Percentiles rank a stretch among this genome's conserved stretches.
Conservation (phyloP, 345 rosid genomes). For the Raphanus sativus region DNA sequence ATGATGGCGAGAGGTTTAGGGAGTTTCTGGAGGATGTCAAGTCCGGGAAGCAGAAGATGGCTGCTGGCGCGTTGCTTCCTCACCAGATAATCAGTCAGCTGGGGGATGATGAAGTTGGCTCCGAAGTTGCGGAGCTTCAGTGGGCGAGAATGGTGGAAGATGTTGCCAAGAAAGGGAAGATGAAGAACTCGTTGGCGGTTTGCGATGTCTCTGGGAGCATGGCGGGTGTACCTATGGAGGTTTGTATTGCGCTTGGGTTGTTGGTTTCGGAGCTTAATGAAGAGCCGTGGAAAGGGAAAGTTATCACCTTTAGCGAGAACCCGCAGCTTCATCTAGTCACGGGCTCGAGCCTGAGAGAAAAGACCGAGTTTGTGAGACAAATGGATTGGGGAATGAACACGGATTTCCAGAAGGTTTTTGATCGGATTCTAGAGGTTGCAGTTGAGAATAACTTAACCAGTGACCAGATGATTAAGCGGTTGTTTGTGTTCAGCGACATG, state of each 20-base stretch:
- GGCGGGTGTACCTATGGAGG: slow-evolving; percentile 55
- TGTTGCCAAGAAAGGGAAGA: slow-evolving; percentile 46
- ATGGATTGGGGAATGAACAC: slow-evolving; percentile 45
- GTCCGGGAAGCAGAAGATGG: slow-evolving; percentile 38
- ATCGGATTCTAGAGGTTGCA: slow-evolving; percentile 49
- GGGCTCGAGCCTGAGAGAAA: slow-evolving; percentile 39
- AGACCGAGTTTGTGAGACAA: slow-evolving; percentile 35
- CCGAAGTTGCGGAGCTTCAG: slow-evolving; percentile 55
- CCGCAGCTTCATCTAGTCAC: slow-evolving; percentile 44
- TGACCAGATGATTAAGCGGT: slow-evolving; percentile 58
- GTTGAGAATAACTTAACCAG: slow-evolving; percentile 40
- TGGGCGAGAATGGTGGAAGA: slow-evolving; percentile 68
- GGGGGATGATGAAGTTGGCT: slow-evolving; percentile 19
- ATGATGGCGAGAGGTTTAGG: slow-evolving; percentile 29
- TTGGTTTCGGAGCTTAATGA: slow-evolving; percentile 54
- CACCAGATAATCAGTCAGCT: slow-evolving; percentile 55
- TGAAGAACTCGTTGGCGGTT: slow-evolving; percentile 52
- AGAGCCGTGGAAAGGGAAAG: slow-evolving; percentile 67
- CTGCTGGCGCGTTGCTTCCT: slow-evolving; percentile 64
- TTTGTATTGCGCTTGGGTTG: slow-evolving; percentile 55
- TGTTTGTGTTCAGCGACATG: slow-evolving; percentile 73
- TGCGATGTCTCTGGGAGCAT: slow-evolving; percentile 61
- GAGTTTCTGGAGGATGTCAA: slow-evolving; percentile 28
- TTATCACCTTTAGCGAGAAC: slow-evolving; percentile 48
- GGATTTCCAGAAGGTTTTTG: slow-evolving; percentile 57